Evolutionary conservation across 78 protist genomes (phyloP).

Genomic region (Planoprotostelium fungivorum): DNA sequence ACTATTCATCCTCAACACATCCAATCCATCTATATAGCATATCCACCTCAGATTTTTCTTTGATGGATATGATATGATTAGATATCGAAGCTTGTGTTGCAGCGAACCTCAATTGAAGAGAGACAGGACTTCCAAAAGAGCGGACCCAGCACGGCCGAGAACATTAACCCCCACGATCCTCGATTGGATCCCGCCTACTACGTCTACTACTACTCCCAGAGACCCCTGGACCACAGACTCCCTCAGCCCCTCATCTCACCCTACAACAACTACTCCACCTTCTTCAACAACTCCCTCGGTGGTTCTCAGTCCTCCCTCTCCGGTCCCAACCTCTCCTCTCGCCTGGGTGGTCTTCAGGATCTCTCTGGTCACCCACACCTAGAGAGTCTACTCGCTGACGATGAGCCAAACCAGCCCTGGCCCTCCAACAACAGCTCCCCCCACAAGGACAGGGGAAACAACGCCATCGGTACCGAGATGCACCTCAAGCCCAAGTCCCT

Average conservation of each 20-base stretch:
- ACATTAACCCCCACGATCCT: conserved; percentile 52
- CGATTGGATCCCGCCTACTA: conserved; percentile 38
- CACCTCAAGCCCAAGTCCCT: conserved; percentile 39
- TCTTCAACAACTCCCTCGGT: conserved; percentile 25
- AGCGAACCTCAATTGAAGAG: not conserved
- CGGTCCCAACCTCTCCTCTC: conserved; percentile 20
- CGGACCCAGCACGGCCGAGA: conserved; percentile 5
- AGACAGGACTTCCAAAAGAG: not conserved
- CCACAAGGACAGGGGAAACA: no score
- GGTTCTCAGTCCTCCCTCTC: conserved; percentile 24
- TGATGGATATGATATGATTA: not conserved
- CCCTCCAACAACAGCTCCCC: not conserved
- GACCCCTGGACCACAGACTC: conserved; percentile 57
- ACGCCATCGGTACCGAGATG: no score
- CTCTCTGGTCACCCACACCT: conserved; percentile 3
- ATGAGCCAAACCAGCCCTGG: not conserved
- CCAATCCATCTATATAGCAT: not conserved
- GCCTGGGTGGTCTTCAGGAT: not conserved
- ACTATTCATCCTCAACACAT: not conserved
- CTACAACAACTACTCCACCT: conserved; percentile 23
- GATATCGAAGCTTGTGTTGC: not conserved
- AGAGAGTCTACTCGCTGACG: not conserved
- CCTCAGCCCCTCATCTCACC: conserved; percentile 61
- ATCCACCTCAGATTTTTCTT: not conserved
- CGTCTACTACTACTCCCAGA: conserved; percentile 57